These are phyloP conservation scores for Fusarium nanum DNA, from an alignment of 2,329 filamentous ascomycete species.

Conservation along the genomic window DNA sequence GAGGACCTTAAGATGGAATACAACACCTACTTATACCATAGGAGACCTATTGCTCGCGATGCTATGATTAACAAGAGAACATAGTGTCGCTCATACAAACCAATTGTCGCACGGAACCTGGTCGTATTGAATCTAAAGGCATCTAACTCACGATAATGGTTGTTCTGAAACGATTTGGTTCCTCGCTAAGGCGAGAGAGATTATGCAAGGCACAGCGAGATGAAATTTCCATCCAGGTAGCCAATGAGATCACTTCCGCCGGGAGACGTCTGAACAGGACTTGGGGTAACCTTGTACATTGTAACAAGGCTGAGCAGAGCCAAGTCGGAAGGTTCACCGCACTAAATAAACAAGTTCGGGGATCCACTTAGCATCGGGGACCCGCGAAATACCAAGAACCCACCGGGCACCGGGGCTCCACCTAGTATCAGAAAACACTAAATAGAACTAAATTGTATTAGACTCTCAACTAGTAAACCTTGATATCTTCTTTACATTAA, in stretches of 20 bases:
- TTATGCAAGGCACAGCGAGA: constrained; percentile 15
- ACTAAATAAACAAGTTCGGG: too few species aligned
- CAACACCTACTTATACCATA: background rate
- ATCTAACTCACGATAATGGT: background rate
- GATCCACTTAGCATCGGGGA: too few species aligned
- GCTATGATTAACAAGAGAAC: background rate
- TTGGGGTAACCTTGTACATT: background rate
- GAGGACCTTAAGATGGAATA: background rate
- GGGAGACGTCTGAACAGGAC: too few species aligned
- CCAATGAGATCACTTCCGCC: background rate
- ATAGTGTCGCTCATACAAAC: background rate
- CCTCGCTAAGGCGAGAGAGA: background rate
- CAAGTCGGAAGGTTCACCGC: background rate
- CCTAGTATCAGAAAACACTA: too few species aligned
- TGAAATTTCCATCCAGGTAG: background rate
- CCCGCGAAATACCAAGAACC: too few species aligned
- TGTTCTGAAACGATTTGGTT: too few species aligned
- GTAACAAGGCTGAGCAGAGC: constrained; percentile 13
- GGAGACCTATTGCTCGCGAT: background rate
- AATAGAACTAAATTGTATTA: too few species aligned
- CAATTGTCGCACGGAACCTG: too few species aligned
- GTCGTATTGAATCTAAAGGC: background rate
- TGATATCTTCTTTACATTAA: too few species aligned
- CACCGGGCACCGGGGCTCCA: too few species aligned
- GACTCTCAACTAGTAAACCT: too few species aligned